Conservation (phyloP, 2,329 filamentous ascomycete species). For the Xylaria sp. region DNA sequence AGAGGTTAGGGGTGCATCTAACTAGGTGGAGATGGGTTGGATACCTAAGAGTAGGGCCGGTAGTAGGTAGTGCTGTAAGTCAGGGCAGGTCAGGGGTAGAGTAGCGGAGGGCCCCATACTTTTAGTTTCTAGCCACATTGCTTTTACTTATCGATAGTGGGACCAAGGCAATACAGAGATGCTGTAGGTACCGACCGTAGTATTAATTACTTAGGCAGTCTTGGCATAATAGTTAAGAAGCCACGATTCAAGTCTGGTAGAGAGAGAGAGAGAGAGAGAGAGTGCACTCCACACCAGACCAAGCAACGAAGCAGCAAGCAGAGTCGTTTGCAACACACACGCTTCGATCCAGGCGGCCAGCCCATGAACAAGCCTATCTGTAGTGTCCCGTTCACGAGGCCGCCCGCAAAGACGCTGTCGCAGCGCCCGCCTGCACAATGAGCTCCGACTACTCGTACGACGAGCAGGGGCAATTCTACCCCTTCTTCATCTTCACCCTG, state of each 20-base stretch:
- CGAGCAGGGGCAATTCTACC: conserved; percentile 98
- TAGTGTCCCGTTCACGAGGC: conserved; percentile 19
- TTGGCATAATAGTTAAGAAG: conserved; percentile 44
- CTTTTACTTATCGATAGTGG: conserved; percentile 44
- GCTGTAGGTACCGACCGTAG: too few species aligned
- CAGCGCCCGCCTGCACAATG: conserved; percentile 66
- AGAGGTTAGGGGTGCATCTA: neutral
- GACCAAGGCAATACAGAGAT: neutral
- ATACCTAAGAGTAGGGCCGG: neutral
- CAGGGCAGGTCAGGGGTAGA: neutral
- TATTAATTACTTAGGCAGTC: conserved; percentile 11
- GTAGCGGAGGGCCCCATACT: conserved; percentile 3
- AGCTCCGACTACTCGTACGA: conserved; percentile 98
- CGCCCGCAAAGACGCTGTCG: conserved; percentile 46
- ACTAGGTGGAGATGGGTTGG: neutral
- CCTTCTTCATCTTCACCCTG: conserved; percentile 96
- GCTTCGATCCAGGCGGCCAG: conserved; percentile 17
- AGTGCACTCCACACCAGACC: conserved; percentile 11
- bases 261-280: conserved; percentile 9
- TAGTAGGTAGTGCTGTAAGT: conserved; percentile 44
- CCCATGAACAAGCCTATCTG: conserved; percentile 30
- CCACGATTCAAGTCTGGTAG: conserved; percentile 46
- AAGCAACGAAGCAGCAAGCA: conserved; percentile 25
- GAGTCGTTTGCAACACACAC: conserved; percentile 28
- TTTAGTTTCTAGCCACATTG: conserved; percentile 34